Base-by-base conservation (phyloP, 768 basidiomycete species). In the Sistotremastrum niveocremeum region DNA sequence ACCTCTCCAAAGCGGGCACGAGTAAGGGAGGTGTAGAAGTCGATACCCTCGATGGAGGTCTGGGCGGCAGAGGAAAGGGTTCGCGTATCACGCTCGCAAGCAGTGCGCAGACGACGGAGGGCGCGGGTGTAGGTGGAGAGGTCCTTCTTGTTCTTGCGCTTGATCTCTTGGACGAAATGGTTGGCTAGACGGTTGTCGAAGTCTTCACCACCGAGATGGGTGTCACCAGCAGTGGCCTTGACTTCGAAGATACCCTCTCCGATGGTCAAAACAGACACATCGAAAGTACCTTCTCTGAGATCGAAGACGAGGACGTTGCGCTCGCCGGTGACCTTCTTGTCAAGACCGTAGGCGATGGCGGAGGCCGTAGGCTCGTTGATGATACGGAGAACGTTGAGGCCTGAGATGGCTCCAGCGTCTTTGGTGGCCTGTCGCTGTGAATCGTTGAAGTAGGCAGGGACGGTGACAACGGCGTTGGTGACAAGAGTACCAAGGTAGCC, bases 141-240 rank as follows among this genome's bases (percentile, higher is more conserved):
- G 56, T 82, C 76, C 42, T 60, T 63, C 53, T 77, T 79, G 51
- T 70, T 73, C 72, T 81, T 83, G 60, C 70, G 67, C 69, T 78
- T 72, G 73, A 81, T 82, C 57, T 66, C 65, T 62, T 73, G 72
- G 64, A 79, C 71, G 60, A 85, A 70, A 67, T 78, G 71, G 53
- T 82, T 76, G 49, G 83, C 76, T 54, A 84, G 70, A 47, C 76
- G 72, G 69, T 82, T 83, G 65, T 84, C 81, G 55, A 76, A 74
- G 61, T 81, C 81, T 60, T 80, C 79, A 51, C 79, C 81, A 55
- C 81, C 81, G 42, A 83, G 67, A 57, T 81, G 77, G 48, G 78
- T 81, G 65, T 73, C 70, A 62, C 72, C 71, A 50, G 73, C 72
- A 48, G 71, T 73, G 47, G 72, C 72, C 67, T 71, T 67, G 58